Conservation (phyloP, 306 rosid species). For the Castanea crenata region DNA sequence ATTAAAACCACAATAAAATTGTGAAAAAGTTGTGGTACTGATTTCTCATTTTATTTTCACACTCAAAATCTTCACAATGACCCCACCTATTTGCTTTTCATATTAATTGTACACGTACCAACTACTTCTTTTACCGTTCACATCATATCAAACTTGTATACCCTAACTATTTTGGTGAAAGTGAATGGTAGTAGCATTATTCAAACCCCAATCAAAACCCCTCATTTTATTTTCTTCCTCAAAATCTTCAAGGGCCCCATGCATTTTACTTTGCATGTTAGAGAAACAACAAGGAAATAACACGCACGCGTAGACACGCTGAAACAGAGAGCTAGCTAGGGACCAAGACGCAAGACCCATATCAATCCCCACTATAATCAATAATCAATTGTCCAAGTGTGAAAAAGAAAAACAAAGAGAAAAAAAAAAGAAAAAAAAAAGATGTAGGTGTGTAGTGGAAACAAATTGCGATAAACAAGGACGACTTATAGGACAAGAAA, state of each 20-base stretch:
- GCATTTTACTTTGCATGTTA: not conserved
- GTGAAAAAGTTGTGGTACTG: too few species aligned
- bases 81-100: too few species aligned
- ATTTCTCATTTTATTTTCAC: not conserved
- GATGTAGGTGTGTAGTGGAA: not conserved
- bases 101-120: too few species aligned
- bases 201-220: not conserved
- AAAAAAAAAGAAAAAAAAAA: too few species aligned
- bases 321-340: not conserved
- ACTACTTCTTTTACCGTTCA: too few species aligned
- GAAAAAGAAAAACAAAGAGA: too few species aligned
- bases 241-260: not conserved
- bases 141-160: too few species aligned
- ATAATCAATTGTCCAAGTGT: too few species aligned
- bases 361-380: not conserved
- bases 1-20: accelerated
- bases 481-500: not conserved
- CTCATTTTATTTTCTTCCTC: not conserved
- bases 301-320: not conserved
- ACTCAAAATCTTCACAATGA: too few species aligned
- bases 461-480: not conserved
- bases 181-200: too few species aligned
- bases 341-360: not conserved
- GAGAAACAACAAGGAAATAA: not conserved
- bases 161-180: too few species aligned